phyloP scores from a whole-genome alignment of 306 rosid species.

The Medicago ruthenica region DNA sequence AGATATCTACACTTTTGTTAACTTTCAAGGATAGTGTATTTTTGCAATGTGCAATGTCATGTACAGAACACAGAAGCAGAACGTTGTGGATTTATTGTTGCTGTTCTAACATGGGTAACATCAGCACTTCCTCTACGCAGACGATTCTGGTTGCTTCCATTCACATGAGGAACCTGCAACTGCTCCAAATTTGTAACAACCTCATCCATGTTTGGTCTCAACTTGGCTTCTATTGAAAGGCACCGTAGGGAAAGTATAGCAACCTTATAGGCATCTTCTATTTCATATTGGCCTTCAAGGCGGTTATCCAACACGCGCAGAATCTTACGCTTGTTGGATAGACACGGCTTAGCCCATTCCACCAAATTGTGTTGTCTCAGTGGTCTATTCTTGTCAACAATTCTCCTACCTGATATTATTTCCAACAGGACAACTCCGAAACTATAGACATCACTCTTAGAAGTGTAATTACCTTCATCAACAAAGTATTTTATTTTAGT shows the following conservation, averaged over 20 bases:
- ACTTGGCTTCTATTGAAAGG: slow-evolving; percentile 57
- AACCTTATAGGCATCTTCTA: slow-evolving; percentile 55
- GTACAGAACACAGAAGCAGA: slow-evolving; percentile 53
- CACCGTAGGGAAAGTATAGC: slow-evolving; percentile 57
- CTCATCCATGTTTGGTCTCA: slow-evolving; percentile 67
- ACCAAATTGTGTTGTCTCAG: slow-evolving; percentile 60
- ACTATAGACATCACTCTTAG: slow-evolving; percentile 65
- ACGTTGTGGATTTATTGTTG: slow-evolving; percentile 56
- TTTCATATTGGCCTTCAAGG: slow-evolving; percentile 65
- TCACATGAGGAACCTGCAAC: slow-evolving; percentile 45
- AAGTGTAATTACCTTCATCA: slow-evolving; percentile 56
- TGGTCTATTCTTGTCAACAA: slow-evolving; percentile 61
- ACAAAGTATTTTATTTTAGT: background rate
- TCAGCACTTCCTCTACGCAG: slow-evolving; percentile 65
- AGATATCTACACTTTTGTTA: too few relatives aligned
- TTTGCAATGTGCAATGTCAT: too few relatives aligned
- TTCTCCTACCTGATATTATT: slow-evolving; percentile 64
- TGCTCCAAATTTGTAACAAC: slow-evolving; percentile 58
- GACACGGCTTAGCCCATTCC: slow-evolving; percentile 66
- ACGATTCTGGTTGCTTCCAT: slow-evolving; percentile 29
- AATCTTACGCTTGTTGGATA: slow-evolving; percentile 58
- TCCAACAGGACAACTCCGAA: slow-evolving; percentile 70
- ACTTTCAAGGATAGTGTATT: too few relatives aligned
- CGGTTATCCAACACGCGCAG: slow-evolving; percentile 57
- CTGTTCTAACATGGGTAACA: slow-evolving; percentile 27